These are phyloP conservation scores for Trypanosoma lewisi DNA, from an alignment of 208 protist species.

Conservation along the genomic window DNA sequence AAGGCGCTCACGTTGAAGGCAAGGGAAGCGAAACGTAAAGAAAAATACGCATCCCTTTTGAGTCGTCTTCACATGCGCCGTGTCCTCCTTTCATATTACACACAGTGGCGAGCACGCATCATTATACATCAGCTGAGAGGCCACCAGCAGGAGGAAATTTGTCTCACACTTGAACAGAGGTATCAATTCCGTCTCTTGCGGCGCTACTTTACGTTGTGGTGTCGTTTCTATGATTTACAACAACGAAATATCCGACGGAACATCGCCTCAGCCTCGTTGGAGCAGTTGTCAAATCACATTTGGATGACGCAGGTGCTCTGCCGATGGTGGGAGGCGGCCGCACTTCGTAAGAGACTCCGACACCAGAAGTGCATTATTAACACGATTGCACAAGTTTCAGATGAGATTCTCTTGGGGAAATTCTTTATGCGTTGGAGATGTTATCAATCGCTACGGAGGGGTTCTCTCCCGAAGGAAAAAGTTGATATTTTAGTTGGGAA, in stretches of 20 bases:
- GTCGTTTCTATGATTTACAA: conserved; percentile 57
- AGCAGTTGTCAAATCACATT: conserved; percentile 36
- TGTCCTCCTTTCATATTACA: conserved; percentile 58
- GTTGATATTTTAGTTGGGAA: conserved; percentile 14
- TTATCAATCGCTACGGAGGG: background rate
- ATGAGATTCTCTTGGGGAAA: conserved; percentile 7
- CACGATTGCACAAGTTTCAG: conserved; percentile 26
- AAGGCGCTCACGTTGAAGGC: conserved; percentile 39
- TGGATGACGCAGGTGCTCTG: conserved; percentile 33
- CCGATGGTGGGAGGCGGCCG: conserved; percentile 40
- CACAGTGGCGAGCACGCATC: conserved; percentile 41
- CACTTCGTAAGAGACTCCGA: conserved; percentile 16
- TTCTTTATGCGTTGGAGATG: conserved; percentile 48
- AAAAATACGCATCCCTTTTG: conserved; percentile 62
- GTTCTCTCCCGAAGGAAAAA: background rate
- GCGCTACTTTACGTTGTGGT: conserved; percentile 68
- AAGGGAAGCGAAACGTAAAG: conserved; percentile 59
- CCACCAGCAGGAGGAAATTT: conserved; percentile 22
- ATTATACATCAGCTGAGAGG: conserved; percentile 8
- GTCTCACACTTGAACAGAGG: conserved; percentile 30
- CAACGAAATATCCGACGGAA: conserved; percentile 51
- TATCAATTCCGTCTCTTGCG: conserved; percentile 38
- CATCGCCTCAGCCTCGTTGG: conserved; percentile 38
- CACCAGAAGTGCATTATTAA: conserved; percentile 14
- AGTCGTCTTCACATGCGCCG: conserved; percentile 54